A percentile compares a stretch with the other conserved stretches of the same genome.
Evolutionary conservation across 371 early-diverging fungal species (phyloP).

Genomic region (Saksenaea vasiformis): DNA sequence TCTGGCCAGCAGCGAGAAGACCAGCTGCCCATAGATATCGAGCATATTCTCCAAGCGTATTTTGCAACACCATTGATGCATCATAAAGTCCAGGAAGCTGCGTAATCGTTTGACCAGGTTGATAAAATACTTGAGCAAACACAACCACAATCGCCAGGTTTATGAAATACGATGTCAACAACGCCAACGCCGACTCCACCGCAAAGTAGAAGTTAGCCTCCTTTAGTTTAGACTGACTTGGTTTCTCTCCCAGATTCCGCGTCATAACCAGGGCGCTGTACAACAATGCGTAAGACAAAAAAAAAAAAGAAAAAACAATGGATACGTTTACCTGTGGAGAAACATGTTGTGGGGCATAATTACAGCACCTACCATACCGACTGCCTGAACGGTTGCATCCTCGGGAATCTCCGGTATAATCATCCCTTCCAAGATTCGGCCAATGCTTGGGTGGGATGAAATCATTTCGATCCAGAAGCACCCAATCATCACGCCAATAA

Average conservation of each 20-base stretch:
- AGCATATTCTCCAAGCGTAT: conserved; percentile 57
- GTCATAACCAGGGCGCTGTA: conserved; percentile 63
- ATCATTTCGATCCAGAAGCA: conserved; percentile 76
- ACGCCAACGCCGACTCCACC: conserved; percentile 68
- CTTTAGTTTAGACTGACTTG: conserved; percentile 50
- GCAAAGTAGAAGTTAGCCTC: conserved; percentile 71
- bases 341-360: conserved; percentile 83
- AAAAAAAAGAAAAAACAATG: background rate
- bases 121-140: conserved; percentile 67
- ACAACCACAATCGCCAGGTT: conserved; percentile 75
- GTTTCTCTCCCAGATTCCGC: conserved; percentile 52
- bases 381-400: conserved; percentile 64
- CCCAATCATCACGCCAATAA: conserved; percentile 64
- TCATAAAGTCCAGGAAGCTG: conserved; percentile 58
- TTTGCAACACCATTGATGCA: conserved; percentile 60
- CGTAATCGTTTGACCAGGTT: conserved; percentile 29
- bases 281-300: background rate
- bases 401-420: conserved; percentile 58
- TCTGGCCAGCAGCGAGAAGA: conserved; percentile 73
- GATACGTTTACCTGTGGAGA: conserved; percentile 54
- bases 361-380: conserved; percentile 71
- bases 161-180: conserved; percentile 68
- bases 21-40: conserved; percentile 72
- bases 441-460: conserved; percentile 53
- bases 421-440: conserved; percentile 62